Base-by-base conservation (phyloP, 495 filamentous ascomycete genomes). In the Aspergillus nanangensis region DNA sequence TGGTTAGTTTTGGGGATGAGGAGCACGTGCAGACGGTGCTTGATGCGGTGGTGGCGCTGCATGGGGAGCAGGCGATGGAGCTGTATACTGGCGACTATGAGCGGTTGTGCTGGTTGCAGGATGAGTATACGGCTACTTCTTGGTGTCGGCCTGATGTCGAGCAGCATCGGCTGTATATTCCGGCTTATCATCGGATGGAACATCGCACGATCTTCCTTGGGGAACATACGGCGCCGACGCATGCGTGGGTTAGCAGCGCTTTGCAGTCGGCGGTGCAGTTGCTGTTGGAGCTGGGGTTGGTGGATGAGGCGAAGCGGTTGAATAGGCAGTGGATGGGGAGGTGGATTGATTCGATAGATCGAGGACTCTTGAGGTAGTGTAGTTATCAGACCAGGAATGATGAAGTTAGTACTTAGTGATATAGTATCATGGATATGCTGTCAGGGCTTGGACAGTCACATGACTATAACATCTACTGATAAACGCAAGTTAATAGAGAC, bases 141-240 rank as follows among this genome's bases (percentile, higher is more conserved):
- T 84, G 81, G 81, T 73, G 73, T 8, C 47, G 53, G 5, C 81
- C 81, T 2, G 53, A 55, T n/a, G 52, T 77, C 0, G 79, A 78
- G 0, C 75, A 82, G 65, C 81, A 86, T 47, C 58, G 76, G 64
- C 44, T 86, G 33, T 86, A 83, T 61, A 67, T 86, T 29, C 83
- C 83, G 0, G 77, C 81, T 51, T 86, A 79, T 50, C 84, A 80
- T 47, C 69, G 81, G 56, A 85, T 80, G 0, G 78, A 84, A 52
- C 73, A 77, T 45, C 74, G 76, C 54, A 77, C 80, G 45, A 76
- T 86, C 25, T 85, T 86, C 43, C 64, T 85, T 1, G 82, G 82
- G 9, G 82, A 86, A 65, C 82, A 85, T 55, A 86, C 82, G 2
- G 75, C 72, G 19, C 83, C 79, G 50, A 85, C 82, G 7, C 82